A percentile compares a stretch with the other conserved stretches of the same genome.
Evolutionary conservation across 2,329 filamentous ascomycete genomes (phyloP).

Genomic region (Ascochyta clinopodiicola): DNA sequence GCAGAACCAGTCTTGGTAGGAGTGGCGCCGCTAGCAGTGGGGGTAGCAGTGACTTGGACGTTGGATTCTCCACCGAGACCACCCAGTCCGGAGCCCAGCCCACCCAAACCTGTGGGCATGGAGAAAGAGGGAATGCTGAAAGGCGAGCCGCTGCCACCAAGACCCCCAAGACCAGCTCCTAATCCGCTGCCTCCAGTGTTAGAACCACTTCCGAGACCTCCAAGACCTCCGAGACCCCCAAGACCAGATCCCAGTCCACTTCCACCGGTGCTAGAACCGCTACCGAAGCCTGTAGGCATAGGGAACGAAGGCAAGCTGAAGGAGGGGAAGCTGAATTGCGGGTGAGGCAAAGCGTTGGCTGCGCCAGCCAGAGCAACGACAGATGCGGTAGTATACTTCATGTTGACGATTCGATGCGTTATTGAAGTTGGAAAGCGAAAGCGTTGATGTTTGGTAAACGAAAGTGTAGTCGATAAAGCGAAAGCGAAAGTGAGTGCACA

Average conservation of each 20-base stretch:
- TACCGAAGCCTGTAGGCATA: slow-evolving; percentile 12
- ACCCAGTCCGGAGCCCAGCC: not conserved
- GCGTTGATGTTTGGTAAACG: not conserved
- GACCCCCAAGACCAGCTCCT: not conserved
- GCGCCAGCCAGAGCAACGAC: slow-evolving; percentile 30
- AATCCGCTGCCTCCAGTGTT: not conserved
- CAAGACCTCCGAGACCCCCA: not conserved
- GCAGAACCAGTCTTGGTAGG: slow-evolving; percentile 11
- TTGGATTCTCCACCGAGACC: not conserved
- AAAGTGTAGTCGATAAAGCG: not conserved
- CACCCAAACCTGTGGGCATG: not conserved
- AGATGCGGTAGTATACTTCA: slow-evolving; percentile 32
- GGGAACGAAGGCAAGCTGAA: slow-evolving; percentile 24
- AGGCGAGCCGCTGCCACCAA: not conserved
- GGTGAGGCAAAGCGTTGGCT: slow-evolving; percentile 30
- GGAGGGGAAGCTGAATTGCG: slow-evolving; percentile 23
- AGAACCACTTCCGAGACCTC: not conserved
- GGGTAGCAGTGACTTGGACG: slow-evolving; percentile 7
- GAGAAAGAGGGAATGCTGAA: too few relatives aligned
- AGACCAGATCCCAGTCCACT: slow-evolving; percentile 2
- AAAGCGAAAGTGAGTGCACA: slow-evolving; percentile 28
- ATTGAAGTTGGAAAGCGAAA: slow-evolving; percentile 6
- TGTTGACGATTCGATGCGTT: slow-evolving; percentile 14
- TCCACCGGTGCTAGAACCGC: not conserved
- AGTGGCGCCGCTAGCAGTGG: not conserved